Evolutionary conservation across 768 basidiomycete genomes (phyloP).

Genomic region (Phaeotremella fagi): DNA sequence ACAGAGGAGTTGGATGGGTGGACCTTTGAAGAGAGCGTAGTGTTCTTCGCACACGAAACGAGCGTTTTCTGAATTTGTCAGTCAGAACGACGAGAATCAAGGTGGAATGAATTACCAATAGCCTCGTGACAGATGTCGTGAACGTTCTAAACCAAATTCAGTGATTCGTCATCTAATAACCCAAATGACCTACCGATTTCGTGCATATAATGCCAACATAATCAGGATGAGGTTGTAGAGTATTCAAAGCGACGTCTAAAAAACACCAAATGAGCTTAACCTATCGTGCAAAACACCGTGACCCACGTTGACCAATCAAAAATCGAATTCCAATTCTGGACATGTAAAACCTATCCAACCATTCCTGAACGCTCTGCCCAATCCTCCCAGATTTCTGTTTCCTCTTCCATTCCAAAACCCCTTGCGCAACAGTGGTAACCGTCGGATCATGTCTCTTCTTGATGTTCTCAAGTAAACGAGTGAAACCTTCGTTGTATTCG

Average conservation of each 20-base stretch:
- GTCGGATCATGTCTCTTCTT: conserved; percentile 95
- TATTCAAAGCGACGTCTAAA: conserved; percentile 88
- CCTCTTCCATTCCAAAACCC: conserved; percentile 93
- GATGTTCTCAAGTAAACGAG: conserved; percentile 76
- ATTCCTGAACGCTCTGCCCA: conserved; percentile 74
- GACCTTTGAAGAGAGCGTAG: conserved; percentile 86
- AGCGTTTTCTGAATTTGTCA: conserved; percentile 72
- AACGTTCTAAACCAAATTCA: conserved; percentile 64
- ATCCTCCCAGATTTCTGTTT: conserved; percentile 56
- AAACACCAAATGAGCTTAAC: background rate
- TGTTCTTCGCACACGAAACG: conserved; percentile 83
- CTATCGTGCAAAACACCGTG: background rate
- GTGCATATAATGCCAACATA: conserved; percentile 99
- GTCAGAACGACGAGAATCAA: background rate
- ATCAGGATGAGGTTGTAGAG: conserved; percentile 75
- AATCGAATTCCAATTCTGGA: conserved; percentile 77
- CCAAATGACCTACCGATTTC: conserved; percentile 60
- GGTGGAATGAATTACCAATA: too few relatives aligned
- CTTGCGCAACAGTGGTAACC: conserved; percentile 87
- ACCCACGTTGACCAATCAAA: conserved; percentile 88
- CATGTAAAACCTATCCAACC: conserved; percentile 97
- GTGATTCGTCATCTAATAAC: too few relatives aligned
- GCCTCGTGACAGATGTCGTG: conserved; percentile 98
- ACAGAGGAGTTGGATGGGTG: conserved; percentile 94
- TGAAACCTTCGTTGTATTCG: conserved; percentile 89